Conservation (phyloP, 805 yeast species). For the Debaryomyces prosopidis region DNA sequence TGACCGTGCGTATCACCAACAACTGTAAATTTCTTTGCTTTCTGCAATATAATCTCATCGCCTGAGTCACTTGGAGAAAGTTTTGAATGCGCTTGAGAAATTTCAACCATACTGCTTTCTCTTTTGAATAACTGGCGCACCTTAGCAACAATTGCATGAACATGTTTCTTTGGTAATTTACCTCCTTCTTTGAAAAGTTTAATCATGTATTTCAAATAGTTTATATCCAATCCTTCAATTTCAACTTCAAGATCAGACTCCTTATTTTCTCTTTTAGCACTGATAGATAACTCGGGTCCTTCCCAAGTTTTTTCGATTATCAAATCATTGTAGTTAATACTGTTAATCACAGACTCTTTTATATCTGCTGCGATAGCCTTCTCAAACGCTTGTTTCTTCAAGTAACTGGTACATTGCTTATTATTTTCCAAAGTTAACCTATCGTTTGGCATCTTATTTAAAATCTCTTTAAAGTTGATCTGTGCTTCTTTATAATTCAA, state of each 20-base stretch:
- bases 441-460: slow-evolving; percentile 66
- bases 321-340: slow-evolving; percentile 48
- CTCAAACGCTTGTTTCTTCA: slow-evolving; percentile 78
- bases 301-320: slow-evolving; percentile 53
- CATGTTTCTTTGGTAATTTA: slow-evolving; percentile 75
- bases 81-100: slow-evolving; percentile 43
- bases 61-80: slow-evolving; percentile 8
- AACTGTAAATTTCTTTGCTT: slow-evolving; percentile 62
- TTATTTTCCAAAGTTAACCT: slow-evolving; percentile 61
- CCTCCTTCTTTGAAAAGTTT: slow-evolving; percentile 73
- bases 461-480: slow-evolving; percentile 64
- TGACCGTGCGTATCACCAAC: slow-evolving; percentile 99
- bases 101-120: slow-evolving; percentile 78
- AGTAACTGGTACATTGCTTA: slow-evolving; percentile 61
- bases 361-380: slow-evolving; percentile 81
- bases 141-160: slow-evolving; percentile 75
- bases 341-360: slow-evolving; percentile 47
- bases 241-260: slow-evolving; percentile 24
- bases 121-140: slow-evolving; percentile 61
- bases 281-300: slow-evolving; percentile 57
- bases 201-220: slow-evolving; percentile 66
- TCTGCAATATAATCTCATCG: slow-evolving; percentile 25
- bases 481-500: slow-evolving; percentile 74
- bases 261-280: slow-evolving; percentile 22
- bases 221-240: slow-evolving; percentile 44